phyloP scores from a whole-genome alignment of 345 rosid genomes.

The Cardamine chenopodiifolia region DNA sequence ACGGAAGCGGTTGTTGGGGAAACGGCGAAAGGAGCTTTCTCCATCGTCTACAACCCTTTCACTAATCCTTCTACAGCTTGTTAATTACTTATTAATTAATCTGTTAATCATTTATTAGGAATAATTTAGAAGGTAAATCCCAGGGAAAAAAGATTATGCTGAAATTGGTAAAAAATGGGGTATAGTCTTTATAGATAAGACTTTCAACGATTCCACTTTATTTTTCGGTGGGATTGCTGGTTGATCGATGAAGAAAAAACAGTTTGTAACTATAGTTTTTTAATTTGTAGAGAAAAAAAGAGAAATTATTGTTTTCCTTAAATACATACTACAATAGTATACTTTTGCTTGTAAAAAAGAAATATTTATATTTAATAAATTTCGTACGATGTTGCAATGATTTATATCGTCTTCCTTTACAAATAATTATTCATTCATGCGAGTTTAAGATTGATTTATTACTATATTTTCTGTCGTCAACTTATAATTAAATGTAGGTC shows the following conservation, averaged over 20 bases:
- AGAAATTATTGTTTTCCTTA: background rate
- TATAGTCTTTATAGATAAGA: constrained; percentile 41
- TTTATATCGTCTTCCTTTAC: constrained; percentile 41
- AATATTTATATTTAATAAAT: constrained; percentile 20
- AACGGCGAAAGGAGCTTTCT: constrained; percentile 35
- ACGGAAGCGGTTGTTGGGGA: constrained; percentile 36
- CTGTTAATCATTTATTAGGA: background rate
- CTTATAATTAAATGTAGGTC: background rate
- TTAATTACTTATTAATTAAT: constrained; percentile 43
- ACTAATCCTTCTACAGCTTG: constrained; percentile 86
- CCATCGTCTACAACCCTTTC: constrained; percentile 56
- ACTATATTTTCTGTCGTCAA: background rate
- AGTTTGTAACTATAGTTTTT: constrained; percentile 53
- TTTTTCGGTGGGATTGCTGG: constrained; percentile 75
- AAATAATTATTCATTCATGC: constrained; percentile 38
- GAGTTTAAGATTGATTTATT: constrained; percentile 6
- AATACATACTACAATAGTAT: constrained; percentile 13
- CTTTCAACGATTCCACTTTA: constrained; percentile 53
- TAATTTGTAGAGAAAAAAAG: constrained; percentile 50
- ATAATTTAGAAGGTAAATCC: constrained; percentile 17
- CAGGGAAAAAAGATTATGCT: background rate
- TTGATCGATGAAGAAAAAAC: constrained; percentile 36
- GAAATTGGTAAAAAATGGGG: constrained; percentile 17
- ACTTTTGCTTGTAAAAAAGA: constrained; percentile 48
- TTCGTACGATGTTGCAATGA: constrained; percentile 10